These are phyloP conservation scores for Davidsoniella australis DNA, from an alignment of 2,329 filamentous ascomycete species.

Conservation along the genomic window DNA sequence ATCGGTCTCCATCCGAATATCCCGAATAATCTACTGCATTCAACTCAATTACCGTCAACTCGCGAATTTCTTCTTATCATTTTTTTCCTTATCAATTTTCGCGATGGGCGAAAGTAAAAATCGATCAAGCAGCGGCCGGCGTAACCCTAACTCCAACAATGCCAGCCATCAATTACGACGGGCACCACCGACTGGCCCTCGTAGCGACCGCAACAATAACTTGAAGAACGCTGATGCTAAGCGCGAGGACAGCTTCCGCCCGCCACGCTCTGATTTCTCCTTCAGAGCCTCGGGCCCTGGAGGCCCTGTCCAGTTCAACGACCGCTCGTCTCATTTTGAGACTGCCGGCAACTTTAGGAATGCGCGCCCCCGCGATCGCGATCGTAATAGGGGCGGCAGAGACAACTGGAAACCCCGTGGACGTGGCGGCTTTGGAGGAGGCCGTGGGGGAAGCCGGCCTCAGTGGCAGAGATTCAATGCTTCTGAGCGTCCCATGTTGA, in stretches of 20 bases:
- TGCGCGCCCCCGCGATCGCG: conserved; percentile 10
- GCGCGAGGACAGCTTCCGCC: conserved; percentile 15
- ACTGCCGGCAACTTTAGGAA: conserved; percentile 6
- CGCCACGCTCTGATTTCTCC: conserved; percentile 33
- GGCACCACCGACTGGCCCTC: conserved; percentile 4
- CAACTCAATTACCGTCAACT: too few species aligned
- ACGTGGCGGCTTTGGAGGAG: conserved; percentile 16
- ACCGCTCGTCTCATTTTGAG: conserved; percentile 13
- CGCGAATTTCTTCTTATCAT: background rate
- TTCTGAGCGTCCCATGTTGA: conserved; percentile 33
- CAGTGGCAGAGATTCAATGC: conserved; percentile 22
- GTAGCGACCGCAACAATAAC: background rate
- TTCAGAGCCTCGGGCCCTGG: conserved; percentile 36
- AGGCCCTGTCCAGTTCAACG: conserved; percentile 17
- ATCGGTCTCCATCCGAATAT: too few species aligned
- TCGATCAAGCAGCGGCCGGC: conserved; percentile 4
- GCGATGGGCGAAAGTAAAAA: background rate
- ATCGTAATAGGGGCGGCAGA: conserved; percentile 3
- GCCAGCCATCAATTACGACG: background rate
- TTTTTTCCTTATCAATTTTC: background rate
- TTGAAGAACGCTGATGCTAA: background rate
- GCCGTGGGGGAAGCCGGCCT: conserved; percentile 16
- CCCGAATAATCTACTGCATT: too few species aligned
- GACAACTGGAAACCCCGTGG: conserved; percentile 16
- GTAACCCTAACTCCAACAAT: conserved; percentile 4